These are phyloP conservation scores for Aspergillus jensenii DNA, from an alignment of 2,329 filamentous ascomycete genomes.

Conservation along the genomic window DNA sequence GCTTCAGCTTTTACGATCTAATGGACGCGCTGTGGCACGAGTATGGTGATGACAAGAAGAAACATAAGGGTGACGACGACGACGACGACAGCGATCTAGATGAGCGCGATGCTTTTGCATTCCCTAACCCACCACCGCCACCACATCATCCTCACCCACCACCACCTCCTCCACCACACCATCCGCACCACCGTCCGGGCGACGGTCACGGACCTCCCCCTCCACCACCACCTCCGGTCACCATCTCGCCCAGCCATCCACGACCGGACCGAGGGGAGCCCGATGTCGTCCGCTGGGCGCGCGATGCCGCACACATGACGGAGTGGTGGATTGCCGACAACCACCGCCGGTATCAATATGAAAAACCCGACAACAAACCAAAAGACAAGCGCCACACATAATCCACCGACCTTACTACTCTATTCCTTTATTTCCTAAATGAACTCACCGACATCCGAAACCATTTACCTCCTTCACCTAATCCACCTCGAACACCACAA, in stretches of 20 bases:
- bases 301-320: conserved; percentile 27
- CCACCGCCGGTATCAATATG: conserved; percentile 27
- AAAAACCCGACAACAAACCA: neutral
- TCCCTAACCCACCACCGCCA: neutral
- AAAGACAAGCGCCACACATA: neutral
- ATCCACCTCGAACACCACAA: neutral
- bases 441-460: neutral
- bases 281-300: conserved; percentile 23
- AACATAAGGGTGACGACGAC: neutral
- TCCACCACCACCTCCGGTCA: conserved; percentile 7
- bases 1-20: conserved; percentile 25
- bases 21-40: conserved; percentile 17
- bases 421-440: neutral
- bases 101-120: neutral
- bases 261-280: conserved; percentile 13
- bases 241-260: neutral
- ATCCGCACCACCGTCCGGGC: neutral
- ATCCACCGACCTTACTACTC: neutral
- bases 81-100: neutral
- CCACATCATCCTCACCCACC: neutral
- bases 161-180: neutral
- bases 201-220: neutral
- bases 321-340: conserved; percentile 34
- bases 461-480: neutral
- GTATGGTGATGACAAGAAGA: conserved; percentile 14